Base-by-base conservation (phyloP, 306 rosid species). In the Rosa chinensis region DNA sequence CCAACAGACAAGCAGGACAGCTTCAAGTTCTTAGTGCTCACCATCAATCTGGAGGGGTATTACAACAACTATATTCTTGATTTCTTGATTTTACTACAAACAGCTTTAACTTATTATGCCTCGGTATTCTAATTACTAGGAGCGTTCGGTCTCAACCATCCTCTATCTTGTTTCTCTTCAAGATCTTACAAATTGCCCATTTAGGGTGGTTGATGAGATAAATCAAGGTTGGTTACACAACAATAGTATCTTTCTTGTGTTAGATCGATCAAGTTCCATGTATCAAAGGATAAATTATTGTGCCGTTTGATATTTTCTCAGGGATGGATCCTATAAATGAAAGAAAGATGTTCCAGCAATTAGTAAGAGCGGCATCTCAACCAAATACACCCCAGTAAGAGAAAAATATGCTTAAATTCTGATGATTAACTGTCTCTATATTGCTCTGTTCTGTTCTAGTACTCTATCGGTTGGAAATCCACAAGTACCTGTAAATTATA, bases 311-410 rank as follows among this genome's bases (percentile, higher is more conserved):
- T 76, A 32, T 62, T 81, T 84, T 73, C 43, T 73, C 81, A 92
- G 99, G 99, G 64, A 95, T 95, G 99, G 99, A 95, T 85, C 99
- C 97, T 75, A 90, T 95, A 84, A 95, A 95, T 77, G 99, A 95
- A 85, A 85, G 99, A 79, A 95, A 95, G 81, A 95, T 95, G 99
- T 95, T 95, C 88, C 99, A 95, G 87, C 99, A 95, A 77, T 84
- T 95, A 76, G 99, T 95, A 80, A 90, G 98, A 88, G 99, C 99
- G 48, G 90, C 98, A 71, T 92, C 98, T 88, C 97, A 95, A 81
- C 97, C 89, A 61, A 95, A 90, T 84, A 95, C 99, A 45, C 98
- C 99, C 47, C 99, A 92, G 99, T 92, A 80, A 87, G 97, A 78
- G 39, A 59, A 75, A 75, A 39, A 73, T 53, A 69, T 45, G 42